phyloP scores from a whole-genome alignment of 2,329 filamentous ascomycete genomes.

The Orbilia quercus region DNA sequence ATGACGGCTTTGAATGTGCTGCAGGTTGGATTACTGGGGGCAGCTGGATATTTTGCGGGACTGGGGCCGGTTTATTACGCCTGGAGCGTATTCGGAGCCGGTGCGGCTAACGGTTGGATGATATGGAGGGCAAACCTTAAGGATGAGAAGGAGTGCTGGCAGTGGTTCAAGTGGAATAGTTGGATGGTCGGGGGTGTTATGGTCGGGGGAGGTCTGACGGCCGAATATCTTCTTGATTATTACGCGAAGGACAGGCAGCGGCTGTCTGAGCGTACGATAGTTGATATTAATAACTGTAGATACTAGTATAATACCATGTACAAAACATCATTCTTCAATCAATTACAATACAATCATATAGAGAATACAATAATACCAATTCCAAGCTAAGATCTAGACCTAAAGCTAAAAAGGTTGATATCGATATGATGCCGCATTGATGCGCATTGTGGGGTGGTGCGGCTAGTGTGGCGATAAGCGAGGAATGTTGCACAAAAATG shows the following conservation, averaged over 20 bases:
- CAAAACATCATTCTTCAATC: too few relatives aligned
- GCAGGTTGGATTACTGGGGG: slow-evolving; percentile 76
- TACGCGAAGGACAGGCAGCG: slow-evolving; percentile 17
- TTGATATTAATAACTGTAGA: neutral
- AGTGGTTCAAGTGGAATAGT: slow-evolving; percentile 71
- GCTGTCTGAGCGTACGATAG: too few relatives aligned
- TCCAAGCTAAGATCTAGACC: too few relatives aligned
- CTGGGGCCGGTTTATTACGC: slow-evolving; percentile 76
- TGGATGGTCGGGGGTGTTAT: slow-evolving; percentile 60
- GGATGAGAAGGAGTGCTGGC: slow-evolving; percentile 76
- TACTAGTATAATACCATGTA: slow-evolving; percentile 27
- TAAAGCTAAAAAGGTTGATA: too few relatives aligned
- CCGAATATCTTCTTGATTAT: slow-evolving; percentile 57
- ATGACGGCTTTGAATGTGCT: slow-evolving; percentile 75
- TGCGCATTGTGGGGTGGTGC: slow-evolving; percentile 1
- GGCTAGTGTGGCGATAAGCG: neutral
- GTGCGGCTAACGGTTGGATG: slow-evolving; percentile 73
- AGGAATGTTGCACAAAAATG: neutral
- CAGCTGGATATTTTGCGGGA: slow-evolving; percentile 75
- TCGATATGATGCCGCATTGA: slow-evolving; percentile 14
- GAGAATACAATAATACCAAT: too few relatives aligned
- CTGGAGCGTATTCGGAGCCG: slow-evolving; percentile 74
- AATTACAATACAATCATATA: too few relatives aligned
- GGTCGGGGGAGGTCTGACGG: slow-evolving; percentile 59
- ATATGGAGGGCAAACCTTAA: slow-evolving; percentile 75